Base-by-base conservation (phyloP, 2,329 filamentous ascomycete species). In the Cladophialophora yegresii region DNA sequence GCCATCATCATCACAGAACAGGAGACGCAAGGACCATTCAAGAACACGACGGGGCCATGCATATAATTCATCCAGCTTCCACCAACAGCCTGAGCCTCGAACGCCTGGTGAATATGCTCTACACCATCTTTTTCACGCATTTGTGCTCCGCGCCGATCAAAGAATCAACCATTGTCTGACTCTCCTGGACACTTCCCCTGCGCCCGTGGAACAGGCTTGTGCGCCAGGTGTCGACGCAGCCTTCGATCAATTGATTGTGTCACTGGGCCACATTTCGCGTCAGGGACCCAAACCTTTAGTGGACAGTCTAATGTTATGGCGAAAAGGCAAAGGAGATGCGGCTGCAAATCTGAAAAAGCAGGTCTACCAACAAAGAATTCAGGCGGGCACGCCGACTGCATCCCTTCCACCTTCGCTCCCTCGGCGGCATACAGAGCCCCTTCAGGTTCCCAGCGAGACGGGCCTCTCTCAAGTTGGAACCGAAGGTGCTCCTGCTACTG, bases 101-200 rank as follows among this genome's bases (percentile, higher is more conserved):
- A 97, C 93, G 0, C 93, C 97, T n/a, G 93, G 92, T 61, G 95
- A 99, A 81, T 98, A 96, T 84, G 95, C 95, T 22, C 82, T 99
- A 66, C 93, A 98, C 77, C 93, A 98, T 71, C 82, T 99, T 50
- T 97, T 98, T 78, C 98, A 95, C 70, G 92, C 93, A 66, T 99
- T 99, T 78, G 95, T 98, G 73, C 90, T 90, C 16, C 91, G 96
- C 75, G 95, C 95, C n/a, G 95, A 99, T 76, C 91, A 95, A 70
- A 97, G 97, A 78, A 89, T 99, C 69, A 92, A 90, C 70, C 89
- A 92, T 72, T 96, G 92, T 74, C 89, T 96, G 71, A 88, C 89
- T 57, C 86, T 89, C 49, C 85, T 91, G 7, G 87, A 91, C 69
- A 90, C 93, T 61, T 87, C 89, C 2, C 91, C 96, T 73, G 89